Percentiles rank a stretch among this genome's conserved stretches.
These are phyloP conservation scores for Citrus inodora DNA, from an alignment of 345 rosid species.

Conservation along the genomic window DNA sequence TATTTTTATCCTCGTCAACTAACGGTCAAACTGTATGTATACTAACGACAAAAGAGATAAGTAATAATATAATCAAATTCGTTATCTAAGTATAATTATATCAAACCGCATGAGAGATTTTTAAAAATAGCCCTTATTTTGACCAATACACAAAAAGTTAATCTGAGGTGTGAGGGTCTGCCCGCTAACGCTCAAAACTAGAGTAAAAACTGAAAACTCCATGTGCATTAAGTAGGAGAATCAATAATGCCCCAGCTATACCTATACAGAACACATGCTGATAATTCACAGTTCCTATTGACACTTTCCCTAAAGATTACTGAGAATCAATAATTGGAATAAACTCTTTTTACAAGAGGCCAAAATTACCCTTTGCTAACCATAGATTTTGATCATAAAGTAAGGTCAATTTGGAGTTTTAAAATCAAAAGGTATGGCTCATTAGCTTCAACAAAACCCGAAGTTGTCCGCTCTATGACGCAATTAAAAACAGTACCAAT, in stretches of 20 bases:
- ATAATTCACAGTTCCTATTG: neutral
- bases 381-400: neutral
- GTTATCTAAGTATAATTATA: too few species aligned
- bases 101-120: too few species aligned
- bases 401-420: conserved; percentile 12
- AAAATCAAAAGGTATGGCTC: neutral
- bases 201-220: neutral
- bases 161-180: too few species aligned
- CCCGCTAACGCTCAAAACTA: neutral
- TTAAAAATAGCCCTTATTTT: too few species aligned
- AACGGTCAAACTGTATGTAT: too few species aligned
- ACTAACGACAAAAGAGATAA: too few species aligned
- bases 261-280: neutral
- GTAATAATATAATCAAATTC: too few species aligned
- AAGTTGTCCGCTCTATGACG: neutral
- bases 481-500: neutral
- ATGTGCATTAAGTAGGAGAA: neutral
- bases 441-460: neutral
- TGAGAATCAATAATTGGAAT: neutral
- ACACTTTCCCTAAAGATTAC: conserved; percentile 3
- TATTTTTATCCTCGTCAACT: too few species aligned
- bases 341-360: neutral
- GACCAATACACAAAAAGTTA: too few species aligned
- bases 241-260: neutral
- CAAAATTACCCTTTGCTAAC: neutral